Percentiles rank a stretch among this genome's conserved stretches.
These are phyloP conservation scores for Daldinia sp. DNA, from an alignment of 2,329 filamentous ascomycete species.

Conservation along the genomic window DNA sequence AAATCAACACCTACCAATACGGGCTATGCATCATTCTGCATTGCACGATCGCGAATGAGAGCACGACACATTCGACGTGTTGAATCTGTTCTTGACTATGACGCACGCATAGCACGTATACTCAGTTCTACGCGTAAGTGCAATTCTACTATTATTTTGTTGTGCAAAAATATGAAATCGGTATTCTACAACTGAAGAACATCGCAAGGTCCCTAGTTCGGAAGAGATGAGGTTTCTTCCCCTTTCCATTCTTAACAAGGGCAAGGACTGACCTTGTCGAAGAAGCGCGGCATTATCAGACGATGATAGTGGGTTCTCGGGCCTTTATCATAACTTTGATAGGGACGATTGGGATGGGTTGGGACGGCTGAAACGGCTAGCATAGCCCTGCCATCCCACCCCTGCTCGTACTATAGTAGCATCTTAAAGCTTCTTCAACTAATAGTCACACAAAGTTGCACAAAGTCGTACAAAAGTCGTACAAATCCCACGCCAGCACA, in stretches of 20 bases:
- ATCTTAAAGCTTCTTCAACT: slow-evolving; percentile 16
- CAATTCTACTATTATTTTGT: not conserved
- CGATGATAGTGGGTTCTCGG: slow-evolving; percentile 32
- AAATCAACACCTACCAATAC: slow-evolving; percentile 3
- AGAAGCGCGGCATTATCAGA: slow-evolving; percentile 28
- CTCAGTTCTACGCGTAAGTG: not conserved
- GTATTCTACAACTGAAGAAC: not conserved
- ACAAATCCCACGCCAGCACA: slow-evolving; percentile 33
- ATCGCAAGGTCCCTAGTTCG: not conserved
- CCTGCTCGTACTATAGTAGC: slow-evolving; percentile 6
- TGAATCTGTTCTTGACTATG: not conserved
- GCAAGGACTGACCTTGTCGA: slow-evolving; percentile 24
- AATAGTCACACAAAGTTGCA: slow-evolving; percentile 1
- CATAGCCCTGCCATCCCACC: slow-evolving; percentile 32
- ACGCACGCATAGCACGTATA: not conserved
- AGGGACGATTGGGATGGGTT: slow-evolving; percentile 36
- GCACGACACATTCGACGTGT: not conserved
- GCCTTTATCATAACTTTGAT: slow-evolving; percentile 29
- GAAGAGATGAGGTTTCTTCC: slow-evolving; percentile 29
- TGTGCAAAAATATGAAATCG: not conserved
- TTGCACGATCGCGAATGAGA: slow-evolving; percentile 1
- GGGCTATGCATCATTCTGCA: not conserved
- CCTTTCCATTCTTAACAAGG: slow-evolving; percentile 15
- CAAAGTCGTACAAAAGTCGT: not conserved
- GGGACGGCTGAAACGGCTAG: slow-evolving; percentile 37